Base-by-base conservation (phyloP, 331 rosid genomes). In the Saraca asoca region DNA sequence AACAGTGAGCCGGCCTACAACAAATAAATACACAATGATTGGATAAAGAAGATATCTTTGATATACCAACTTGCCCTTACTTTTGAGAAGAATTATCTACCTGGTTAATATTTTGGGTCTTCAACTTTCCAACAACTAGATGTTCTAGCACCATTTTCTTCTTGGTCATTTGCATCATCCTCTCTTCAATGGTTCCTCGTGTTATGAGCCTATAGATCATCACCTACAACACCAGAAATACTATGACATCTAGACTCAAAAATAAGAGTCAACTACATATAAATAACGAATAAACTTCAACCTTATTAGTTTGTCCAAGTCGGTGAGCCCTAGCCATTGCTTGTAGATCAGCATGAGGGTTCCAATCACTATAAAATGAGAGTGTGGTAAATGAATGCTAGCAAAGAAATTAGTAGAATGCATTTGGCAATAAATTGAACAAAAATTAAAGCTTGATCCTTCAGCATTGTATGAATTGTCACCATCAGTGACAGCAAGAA, bases 291-390 rank as follows among this genome's bases (percentile, higher is more conserved):
- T 12, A 69, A 44, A 38, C 46, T 31, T 58, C 58, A 80, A 94
- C 99, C 97, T 94, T 94, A 74, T 90, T 94, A 48, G 99, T 94
- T 62, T 94, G 99, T 70, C 99, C 99, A 69, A 94, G 99, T 18
- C 99, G 91, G 74, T 94, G 99, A 81, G 99, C 99, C 80, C 99
- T 86, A 80, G 99, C 99, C 99, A 94, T 94, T 80, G 99, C 99
- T 78, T 94, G 99, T 75, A 94, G 82, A 83, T 94, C 99, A 51
- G 99, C 99, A 83, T 94, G 99, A 78, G 99, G 99, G 82, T 94
- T 94, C 99, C 99, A 94, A 74, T 94, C 99, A 85, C 99, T 94
- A 69, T 58, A 76, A 16, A 80, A 73, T 51, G 37, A 77, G 24
- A 71, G 31, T 3, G 31, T 6, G 57, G 68, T 68, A 67, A 60